Evolutionary conservation across 495 filamentous ascomycete genomes (phyloP).

Genomic region (Umbilicaria muhlenbergii): DNA sequence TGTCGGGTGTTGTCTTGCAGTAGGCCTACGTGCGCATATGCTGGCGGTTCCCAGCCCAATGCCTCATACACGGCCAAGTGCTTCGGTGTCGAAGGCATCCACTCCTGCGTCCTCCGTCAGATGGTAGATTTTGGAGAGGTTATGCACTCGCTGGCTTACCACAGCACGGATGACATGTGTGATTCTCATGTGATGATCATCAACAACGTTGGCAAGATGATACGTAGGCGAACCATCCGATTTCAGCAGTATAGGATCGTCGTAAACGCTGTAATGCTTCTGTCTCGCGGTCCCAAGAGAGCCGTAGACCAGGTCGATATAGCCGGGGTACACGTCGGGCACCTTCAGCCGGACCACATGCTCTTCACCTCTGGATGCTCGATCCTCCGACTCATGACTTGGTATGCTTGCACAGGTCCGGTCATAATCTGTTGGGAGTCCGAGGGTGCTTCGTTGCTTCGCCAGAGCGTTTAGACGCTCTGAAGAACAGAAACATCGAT

Average conservation of each 20-base stretch:
- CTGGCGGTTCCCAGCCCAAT: slow-evolving; percentile 73
- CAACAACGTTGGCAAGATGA: slow-evolving; percentile 91
- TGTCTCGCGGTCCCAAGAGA: slow-evolving; percentile 32
- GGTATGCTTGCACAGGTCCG: slow-evolving; percentile 56
- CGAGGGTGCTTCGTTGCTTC: slow-evolving; percentile 37
- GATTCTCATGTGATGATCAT: slow-evolving; percentile 87
- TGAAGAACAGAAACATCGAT: slow-evolving; percentile 81
- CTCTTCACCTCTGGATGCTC: slow-evolving; percentile 49
- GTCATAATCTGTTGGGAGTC: slow-evolving; percentile 57
- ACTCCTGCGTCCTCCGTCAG: slow-evolving; percentile 36
- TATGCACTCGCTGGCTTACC: slow-evolving; percentile 28
- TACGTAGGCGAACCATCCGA: slow-evolving; percentile 87
- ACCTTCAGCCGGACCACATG: slow-evolving; percentile 65
- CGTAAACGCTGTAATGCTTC: slow-evolving; percentile 33
- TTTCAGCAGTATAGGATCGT: slow-evolving; percentile 78
- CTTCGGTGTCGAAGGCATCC: slow-evolving; percentile 85
- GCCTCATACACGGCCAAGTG: slow-evolving; percentile 77
- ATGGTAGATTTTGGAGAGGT: background rate
- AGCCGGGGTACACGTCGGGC: slow-evolving; percentile 39
- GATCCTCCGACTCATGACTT: slow-evolving; percentile 47
- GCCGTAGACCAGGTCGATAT: slow-evolving; percentile 64
- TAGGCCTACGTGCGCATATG: slow-evolving; percentile 78
- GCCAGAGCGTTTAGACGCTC: slow-evolving; percentile 52
- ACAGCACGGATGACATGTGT: slow-evolving; percentile 86
- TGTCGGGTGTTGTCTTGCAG: slow-evolving; percentile 57